Base-by-base conservation (phyloP, 257 asterid species). In the Solanum ossicruentum region DNA sequence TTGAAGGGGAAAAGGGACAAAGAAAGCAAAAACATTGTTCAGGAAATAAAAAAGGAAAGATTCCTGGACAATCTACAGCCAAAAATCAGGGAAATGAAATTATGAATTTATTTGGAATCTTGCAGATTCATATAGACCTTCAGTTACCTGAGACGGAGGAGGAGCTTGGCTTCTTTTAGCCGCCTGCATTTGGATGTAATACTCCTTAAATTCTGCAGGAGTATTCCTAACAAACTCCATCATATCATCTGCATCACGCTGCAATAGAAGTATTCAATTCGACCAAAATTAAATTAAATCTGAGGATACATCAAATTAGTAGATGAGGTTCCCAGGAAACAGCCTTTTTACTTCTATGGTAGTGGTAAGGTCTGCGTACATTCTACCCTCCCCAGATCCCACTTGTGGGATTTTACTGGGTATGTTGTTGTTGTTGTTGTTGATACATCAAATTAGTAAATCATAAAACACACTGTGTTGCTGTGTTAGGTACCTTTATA, bases 141-240 rank as follows among this genome's bases (percentile, higher is more conserved):
- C 56, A 61, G 69, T 89, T 86, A 95, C 99, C 98, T 94, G 96
- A 84, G 98, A 95, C 84, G 87, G 98, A 89, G 84, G 92, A 85
- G 99, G 99, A 66, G 97, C 92, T 89, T 92, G 99, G 90, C 96
- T 97, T 93, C 99, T 97, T 90, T 97, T 97, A 58, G 98, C 98
- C 87, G 92, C 93, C 92, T 97, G 99, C 99, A 97, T 95, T 88
- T 97, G 99, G 89, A 93, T 92, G 92, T 94, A 97, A 88, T 95
- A 95, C 91, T 94, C 97, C 90, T 95, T 95, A 85, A 94, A 97
- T 88, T 95, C 98, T 16, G 93, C 86, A 15, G 98, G 92, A 88
- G 98, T 89, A 84, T 86, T 89, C 84, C 93, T 90, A 60, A 93
- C 97, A 87, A 95, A 92, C 89, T 93, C 95, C 70, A 58, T 86